Percentiles rank a stretch among this genome's conserved stretches.
Evolutionary conservation across 805 yeast genomes (phyloP).

Genomic region (Torulaspora indica): DNA sequence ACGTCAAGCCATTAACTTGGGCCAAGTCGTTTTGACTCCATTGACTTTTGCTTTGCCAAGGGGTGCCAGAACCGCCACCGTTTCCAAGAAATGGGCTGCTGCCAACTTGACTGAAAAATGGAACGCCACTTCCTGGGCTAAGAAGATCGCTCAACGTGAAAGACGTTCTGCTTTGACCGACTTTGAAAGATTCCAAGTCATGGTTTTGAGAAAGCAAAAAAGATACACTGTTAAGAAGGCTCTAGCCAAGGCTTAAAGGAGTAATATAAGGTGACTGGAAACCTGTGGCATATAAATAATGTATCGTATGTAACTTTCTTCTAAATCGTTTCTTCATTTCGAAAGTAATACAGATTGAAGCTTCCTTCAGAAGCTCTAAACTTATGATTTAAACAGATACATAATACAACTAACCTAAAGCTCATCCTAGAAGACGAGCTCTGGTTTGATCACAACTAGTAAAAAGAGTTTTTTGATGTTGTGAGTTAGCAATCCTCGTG

Average conservation of each 20-base stretch:
- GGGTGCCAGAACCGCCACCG: conserved; percentile 84
- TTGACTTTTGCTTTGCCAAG: conserved; percentile 87
- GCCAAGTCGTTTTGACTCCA: conserved; percentile 89
- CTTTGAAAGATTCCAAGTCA: conserved; percentile 99
- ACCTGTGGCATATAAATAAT: conserved; percentile 9
- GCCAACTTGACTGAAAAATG: conserved; percentile 85
- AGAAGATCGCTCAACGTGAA: conserved; percentile 93
- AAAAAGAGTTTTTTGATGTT: conserved; percentile 24
- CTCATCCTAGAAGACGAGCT: conserved; percentile 7
- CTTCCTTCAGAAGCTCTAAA: neutral
- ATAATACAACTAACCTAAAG: neutral
- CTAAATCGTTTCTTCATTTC: conserved; percentile 11
- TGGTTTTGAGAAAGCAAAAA: conserved; percentile 96
- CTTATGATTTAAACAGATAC: neutral
- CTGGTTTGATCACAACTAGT: conserved; percentile 23
- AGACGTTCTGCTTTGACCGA: conserved; percentile 91
- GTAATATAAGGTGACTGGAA: conserved; percentile 7
- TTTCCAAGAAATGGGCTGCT: conserved; percentile 90
- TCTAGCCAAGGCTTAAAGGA: conserved; percentile 83
- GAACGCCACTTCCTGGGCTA: conserved; percentile 94
- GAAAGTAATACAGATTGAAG: neutral
- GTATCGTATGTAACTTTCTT: conserved; percentile 17
- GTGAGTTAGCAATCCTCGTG: neutral
- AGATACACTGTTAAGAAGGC: conserved; percentile 93
- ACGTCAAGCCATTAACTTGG: conserved; percentile 88